These are phyloP conservation scores for Paraphoma chrysanthemicola DNA, from an alignment of 2,329 filamentous ascomycete genomes.

Conservation along the genomic window DNA sequence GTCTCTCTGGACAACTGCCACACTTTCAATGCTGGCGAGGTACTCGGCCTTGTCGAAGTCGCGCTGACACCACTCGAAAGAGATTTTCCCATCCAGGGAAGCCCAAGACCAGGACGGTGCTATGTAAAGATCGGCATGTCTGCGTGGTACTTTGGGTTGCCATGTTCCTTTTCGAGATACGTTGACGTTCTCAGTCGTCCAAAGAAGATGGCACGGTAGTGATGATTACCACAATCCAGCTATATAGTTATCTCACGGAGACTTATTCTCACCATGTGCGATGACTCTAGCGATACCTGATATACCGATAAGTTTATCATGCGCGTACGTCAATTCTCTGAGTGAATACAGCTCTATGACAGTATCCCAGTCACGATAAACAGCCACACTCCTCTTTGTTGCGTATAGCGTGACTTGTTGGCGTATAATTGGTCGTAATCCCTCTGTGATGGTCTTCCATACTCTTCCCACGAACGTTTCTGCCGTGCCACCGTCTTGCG, in stretches of 20 bases:
- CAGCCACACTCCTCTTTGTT: not conserved
- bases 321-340: not conserved
- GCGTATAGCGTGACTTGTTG: not conserved
- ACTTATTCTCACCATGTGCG: not conserved
- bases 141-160: not conserved
- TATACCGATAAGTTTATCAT: slow-evolving; percentile 11
- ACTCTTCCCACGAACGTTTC: no score
- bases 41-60: slow-evolving; percentile 6
- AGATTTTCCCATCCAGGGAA: slow-evolving; percentile 9
- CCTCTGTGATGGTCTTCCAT: not conserved
- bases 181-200: not conserved
- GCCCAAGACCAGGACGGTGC: slow-evolving; percentile 27
- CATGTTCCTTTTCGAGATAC: not conserved
- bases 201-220: slow-evolving; percentile 8
- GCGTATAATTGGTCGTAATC: not conserved
- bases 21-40: not conserved
- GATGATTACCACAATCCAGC: slow-evolving; percentile 14
- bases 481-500: not conserved
- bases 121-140: no score
- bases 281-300: slow-evolving; percentile 11
- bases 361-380: slow-evolving; percentile 6
- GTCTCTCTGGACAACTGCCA: not conserved
- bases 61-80: slow-evolving; percentile 3
- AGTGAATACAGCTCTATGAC: slow-evolving; percentile 7
- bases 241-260: slow-evolving; percentile 6